phyloP scores from a whole-genome alignment of 495 filamentous ascomycete genomes.

The Gamarada debralockiae region DNA sequence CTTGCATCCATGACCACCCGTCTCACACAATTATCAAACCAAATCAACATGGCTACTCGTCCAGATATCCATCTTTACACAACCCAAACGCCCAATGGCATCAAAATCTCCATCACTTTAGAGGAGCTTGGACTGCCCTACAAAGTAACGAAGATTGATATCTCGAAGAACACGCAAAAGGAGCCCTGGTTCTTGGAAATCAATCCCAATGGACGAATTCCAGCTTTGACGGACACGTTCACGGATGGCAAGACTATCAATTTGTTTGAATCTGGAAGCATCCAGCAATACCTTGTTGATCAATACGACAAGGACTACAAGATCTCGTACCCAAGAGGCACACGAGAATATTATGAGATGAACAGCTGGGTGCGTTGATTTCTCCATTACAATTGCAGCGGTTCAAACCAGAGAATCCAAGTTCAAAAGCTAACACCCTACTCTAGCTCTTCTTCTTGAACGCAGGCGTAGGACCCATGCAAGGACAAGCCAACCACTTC shows the following conservation, averaged over 20 bases:
- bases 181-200: conserved; percentile 81
- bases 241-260: conserved; percentile 67
- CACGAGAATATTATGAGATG: conserved; percentile 72
- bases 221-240: conserved; percentile 80
- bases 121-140: conserved; percentile 79
- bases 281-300: conserved; percentile 81
- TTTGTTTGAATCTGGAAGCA: conserved; percentile 80
- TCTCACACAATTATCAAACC: conserved; percentile 14
- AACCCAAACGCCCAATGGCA: conserved; percentile 65
- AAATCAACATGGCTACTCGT: conserved; percentile 17
- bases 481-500: conserved; percentile 91
- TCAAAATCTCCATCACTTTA: conserved; percentile 84
- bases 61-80: conserved; percentile 34
- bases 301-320: conserved; percentile 81
- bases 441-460: conserved; percentile 54
- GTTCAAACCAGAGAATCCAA: neutral
- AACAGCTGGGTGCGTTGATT: conserved; percentile 62
- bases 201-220: conserved; percentile 94
- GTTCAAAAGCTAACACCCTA: neutral
- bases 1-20: conserved; percentile 8
- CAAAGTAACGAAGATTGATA: conserved; percentile 61
- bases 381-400: neutral
- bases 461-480: conserved; percentile 87
- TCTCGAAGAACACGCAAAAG: conserved; percentile 74
- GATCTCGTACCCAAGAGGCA: conserved; percentile 72